Percentiles rank a stretch among this genome's conserved stretches.
These are phyloP conservation scores for Phytophthora chlamydospora DNA, from an alignment of 352 stramenopile species.

Conservation along the genomic window DNA sequence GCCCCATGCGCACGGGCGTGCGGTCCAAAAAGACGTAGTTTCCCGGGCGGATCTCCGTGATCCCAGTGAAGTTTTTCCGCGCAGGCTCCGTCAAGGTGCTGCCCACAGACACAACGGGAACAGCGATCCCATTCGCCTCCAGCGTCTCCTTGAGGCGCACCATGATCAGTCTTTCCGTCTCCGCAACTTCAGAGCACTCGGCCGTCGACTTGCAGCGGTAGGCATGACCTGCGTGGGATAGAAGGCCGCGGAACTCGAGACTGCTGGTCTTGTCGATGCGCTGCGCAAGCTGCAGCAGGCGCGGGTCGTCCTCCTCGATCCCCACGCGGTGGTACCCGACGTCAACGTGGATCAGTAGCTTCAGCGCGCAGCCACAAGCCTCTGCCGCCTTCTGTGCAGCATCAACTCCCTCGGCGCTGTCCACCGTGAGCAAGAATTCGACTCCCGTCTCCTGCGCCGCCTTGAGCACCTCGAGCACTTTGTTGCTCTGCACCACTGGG, in stretches of 20 bases:
- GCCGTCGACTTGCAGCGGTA: conserved; percentile 58
- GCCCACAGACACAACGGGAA: conserved; percentile 65
- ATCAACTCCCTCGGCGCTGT: conserved; percentile 59
- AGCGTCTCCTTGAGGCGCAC: conserved; percentile 65
- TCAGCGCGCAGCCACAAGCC: conserved; percentile 45
- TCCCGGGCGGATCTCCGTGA: conserved; percentile 76
- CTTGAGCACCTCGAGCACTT: conserved; percentile 60
- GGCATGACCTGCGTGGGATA: conserved; percentile 74
- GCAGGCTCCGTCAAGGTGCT: conserved; percentile 72
- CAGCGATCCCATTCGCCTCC: conserved; percentile 55
- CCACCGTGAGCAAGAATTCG: conserved; percentile 66
- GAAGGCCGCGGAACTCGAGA: conserved; percentile 61
- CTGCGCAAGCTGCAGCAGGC: conserved; percentile 54
- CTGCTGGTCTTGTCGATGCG: conserved; percentile 55
- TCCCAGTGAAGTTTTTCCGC: conserved; percentile 64
- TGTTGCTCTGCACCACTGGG: conserved; percentile 65
- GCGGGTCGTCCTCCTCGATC: conserved; percentile 60
- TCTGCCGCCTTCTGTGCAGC: conserved; percentile 59
- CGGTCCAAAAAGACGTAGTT: conserved; percentile 84
- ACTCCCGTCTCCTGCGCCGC: conserved; percentile 51
- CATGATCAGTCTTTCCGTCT: conserved; percentile 68
- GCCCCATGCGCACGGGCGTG: conserved; percentile 69
- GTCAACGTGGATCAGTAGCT: conserved; percentile 76
- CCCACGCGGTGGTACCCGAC: conserved; percentile 80
- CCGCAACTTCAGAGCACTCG: conserved; percentile 58